phyloP scores from a whole-genome alignment of 78 protist species.

The Tieghemostelium lacteum region DNA sequence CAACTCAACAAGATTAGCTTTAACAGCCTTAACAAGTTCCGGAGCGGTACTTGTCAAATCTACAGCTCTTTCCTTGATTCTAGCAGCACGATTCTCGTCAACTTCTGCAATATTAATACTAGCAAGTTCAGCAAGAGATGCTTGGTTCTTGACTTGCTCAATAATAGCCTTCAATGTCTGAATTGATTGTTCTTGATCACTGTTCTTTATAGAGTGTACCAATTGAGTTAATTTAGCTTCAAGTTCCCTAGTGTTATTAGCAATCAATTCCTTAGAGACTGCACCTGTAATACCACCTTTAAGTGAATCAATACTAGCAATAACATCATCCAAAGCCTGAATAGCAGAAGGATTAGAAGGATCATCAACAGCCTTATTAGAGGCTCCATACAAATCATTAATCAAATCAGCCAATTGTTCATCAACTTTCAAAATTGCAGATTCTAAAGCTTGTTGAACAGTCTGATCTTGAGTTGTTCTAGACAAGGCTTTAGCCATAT shows the following conservation, averaged over 20 bases:
- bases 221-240: conserved; percentile 42
- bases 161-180: conserved; percentile 35
- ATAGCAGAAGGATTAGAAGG: conserved; percentile 32
- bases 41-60: conserved; percentile 49
- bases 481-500: conserved; percentile 32
- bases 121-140: conserved; percentile 25
- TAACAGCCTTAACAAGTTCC: conserved; percentile 47
- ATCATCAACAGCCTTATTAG: conserved; percentile 19
- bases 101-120: neutral
- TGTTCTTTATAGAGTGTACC: conserved; percentile 27
- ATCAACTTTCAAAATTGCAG: conserved; percentile 63
- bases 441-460: conserved; percentile 27
- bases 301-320: conserved; percentile 19
- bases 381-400: conserved; percentile 13
- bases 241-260: conserved; percentile 25
- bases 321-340: conserved; percentile 26
- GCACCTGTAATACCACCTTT: conserved; percentile 37
- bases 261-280: conserved; percentile 32
- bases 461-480: conserved; percentile 43
- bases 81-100: conserved; percentile 25
- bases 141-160: conserved; percentile 48
- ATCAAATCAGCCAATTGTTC: conserved; percentile 9
- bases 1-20: conserved; percentile 8
- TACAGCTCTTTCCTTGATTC: conserved; percentile 35
- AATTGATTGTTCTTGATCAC: conserved; percentile 39